These are phyloP conservation scores for Tetracladium setigerum DNA, from an alignment of 495 filamentous ascomycete genomes.

Conservation along the genomic window DNA sequence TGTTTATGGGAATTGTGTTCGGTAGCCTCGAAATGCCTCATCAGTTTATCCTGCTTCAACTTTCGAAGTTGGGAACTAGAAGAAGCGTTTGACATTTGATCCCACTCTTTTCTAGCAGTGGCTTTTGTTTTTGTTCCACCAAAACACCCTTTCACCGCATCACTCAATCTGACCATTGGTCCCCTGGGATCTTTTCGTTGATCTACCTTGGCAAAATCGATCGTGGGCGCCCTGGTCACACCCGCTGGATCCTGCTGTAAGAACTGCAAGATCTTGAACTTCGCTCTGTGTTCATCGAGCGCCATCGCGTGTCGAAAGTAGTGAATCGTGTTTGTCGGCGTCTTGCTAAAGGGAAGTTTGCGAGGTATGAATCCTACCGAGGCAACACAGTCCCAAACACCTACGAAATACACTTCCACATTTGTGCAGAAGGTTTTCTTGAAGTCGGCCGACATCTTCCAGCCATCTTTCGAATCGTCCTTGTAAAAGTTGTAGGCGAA, in stretches of 20 bases:
- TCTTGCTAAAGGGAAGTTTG: slow-evolving; percentile 30
- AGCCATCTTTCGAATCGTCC: slow-evolving; percentile 26
- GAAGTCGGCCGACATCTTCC: slow-evolving; percentile 28
- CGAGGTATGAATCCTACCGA: slow-evolving; percentile 32
- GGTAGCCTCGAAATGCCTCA: slow-evolving; percentile 11
- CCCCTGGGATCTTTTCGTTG: neutral
- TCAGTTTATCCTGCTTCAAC: slow-evolving; percentile 3
- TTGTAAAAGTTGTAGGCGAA: slow-evolving; percentile 36
- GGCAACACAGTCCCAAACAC: slow-evolving; percentile 33
- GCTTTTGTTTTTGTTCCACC: no score
- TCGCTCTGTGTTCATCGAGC: slow-evolving; percentile 31
- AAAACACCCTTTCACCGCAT: no score
- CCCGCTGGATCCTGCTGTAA: slow-evolving; percentile 16
- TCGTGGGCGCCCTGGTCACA: neutral
- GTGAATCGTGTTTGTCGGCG: slow-evolving; percentile 25
- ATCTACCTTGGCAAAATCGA: neutral
- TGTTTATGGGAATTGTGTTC: slow-evolving; percentile 3
- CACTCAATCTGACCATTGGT: no score
- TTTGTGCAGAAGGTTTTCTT: slow-evolving; percentile 34
- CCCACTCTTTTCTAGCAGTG: neutral
- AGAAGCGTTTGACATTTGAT: neutral
- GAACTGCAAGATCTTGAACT: slow-evolving; percentile 31
- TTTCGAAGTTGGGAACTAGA: neutral
- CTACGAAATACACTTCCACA: slow-evolving; percentile 31
- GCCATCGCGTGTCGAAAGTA: slow-evolving; percentile 33